Base-by-base conservation (phyloP, 148 eudicot species). In the Arbutus unedo region DNA sequence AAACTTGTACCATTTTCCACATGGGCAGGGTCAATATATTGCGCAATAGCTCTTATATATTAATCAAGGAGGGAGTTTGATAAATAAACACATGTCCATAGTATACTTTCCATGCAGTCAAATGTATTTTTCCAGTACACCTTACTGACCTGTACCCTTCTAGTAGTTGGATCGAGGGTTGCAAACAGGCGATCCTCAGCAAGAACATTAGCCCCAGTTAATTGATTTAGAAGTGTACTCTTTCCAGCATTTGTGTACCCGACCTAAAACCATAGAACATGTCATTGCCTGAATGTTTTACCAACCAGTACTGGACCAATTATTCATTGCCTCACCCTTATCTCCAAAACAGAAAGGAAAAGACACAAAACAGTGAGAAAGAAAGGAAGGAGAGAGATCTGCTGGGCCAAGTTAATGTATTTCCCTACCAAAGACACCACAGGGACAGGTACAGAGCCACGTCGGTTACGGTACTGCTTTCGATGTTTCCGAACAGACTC, bases 201-300 rank as follows among this genome's bases (percentile, higher is more conserved):
- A 85, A 96, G 97, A 87, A 96, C 99, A 85, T 90, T 84, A 81
- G 99, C 97, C 54, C 99, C 99, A 81, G 99, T 96, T 88, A 96
- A 83, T 80, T 71, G 92, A 88, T 96, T 96, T 83, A 96, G 85
- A 79, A 96, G 93, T 49, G 98, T 96, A 89, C 99, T 96, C 90
- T 96, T 96, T 85, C 99, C 99, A 80, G 99, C 99, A 93, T 96
- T 96, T 85, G 99, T 96, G 88, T 96, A 96, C 66, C 99, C 99
- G 81, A 94, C 98, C 99, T 94, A 82, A 59, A 81, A 78, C 54
- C 67, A 47, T 41, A 87, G 45, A 53, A 80, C 51, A 54, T 68
- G 54, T 75, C 43, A 64, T 51, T 43, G 48, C 10, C 51, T 3
- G 6, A 51, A 49, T 43, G 57, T 5, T 56, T 77, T 31, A 14